Evolutionary conservation across 129 eudicot species (phyloP).

Genomic region (Tagetes patula): DNA sequence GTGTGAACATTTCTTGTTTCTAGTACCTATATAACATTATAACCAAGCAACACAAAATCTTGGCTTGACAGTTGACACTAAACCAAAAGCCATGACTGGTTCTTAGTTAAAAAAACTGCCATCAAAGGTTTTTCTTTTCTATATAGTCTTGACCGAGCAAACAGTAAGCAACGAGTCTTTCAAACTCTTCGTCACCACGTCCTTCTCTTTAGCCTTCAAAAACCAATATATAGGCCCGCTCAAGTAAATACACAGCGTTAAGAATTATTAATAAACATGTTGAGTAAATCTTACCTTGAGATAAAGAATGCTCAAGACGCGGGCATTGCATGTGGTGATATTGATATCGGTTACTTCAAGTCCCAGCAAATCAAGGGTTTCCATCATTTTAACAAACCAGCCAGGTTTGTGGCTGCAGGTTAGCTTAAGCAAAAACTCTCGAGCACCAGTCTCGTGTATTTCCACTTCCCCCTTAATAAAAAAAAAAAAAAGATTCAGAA

Average conservation of each 20-base stretch:
- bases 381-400: slow-evolving; percentile 52
- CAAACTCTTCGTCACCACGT: slow-evolving; percentile 36
- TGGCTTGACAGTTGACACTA: background rate
- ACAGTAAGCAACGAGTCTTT: slow-evolving; percentile 40
- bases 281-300: slow-evolving; percentile 44
- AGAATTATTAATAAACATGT: background rate
- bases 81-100: background rate
- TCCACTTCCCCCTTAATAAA: slow-evolving; percentile 53
- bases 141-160: slow-evolving; percentile 14
- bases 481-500: background rate
- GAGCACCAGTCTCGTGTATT: slow-evolving; percentile 44
- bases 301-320: slow-evolving; percentile 45
- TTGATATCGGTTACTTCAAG: slow-evolving; percentile 54
- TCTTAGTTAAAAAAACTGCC: background rate
- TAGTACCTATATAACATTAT: slow-evolving; percentile 6
- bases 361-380: slow-evolving; percentile 48
- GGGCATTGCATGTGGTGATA: slow-evolving; percentile 50
- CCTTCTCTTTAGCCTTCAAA: slow-evolving; percentile 40
- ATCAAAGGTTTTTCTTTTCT: background rate
- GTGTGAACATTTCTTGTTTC: slow-evolving; percentile 19
- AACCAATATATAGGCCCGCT: slow-evolving; percentile 6
- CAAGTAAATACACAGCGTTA: background rate
- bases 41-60: slow-evolving; percentile 18
- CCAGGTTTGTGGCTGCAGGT: slow-evolving; percentile 41
- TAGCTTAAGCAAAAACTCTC: slow-evolving; percentile 47